A percentile compares a stretch with the other conserved stretches of the same genome.
These are phyloP conservation scores for Penicillium coprophilum DNA, from an alignment of 495 filamentous ascomycete genomes.

Conservation along the genomic window DNA sequence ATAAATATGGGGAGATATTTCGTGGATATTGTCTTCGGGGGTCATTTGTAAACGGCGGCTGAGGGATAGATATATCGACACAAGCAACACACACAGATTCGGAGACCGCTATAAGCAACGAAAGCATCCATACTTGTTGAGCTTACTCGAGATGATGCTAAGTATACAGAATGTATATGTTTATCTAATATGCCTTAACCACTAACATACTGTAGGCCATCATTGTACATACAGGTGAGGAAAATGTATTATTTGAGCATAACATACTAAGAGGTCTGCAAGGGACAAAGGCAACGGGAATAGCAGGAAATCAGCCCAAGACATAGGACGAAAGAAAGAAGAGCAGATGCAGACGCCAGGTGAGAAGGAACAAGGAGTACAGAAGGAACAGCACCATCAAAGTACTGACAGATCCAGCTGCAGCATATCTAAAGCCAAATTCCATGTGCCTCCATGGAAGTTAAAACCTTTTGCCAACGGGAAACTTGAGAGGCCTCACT, in stretches of 20 bases:
- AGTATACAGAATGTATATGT: neutral
- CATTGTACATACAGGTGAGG: slow-evolving; percentile 23
- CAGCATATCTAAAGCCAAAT: slow-evolving; percentile 39
- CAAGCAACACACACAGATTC: neutral
- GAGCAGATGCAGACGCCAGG: slow-evolving; percentile 43
- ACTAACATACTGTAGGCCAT: neutral
- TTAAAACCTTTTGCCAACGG: slow-evolving; percentile 13
- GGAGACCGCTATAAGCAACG: neutral
- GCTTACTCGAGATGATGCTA: neutral
- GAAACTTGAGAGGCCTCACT: slow-evolving; percentile 10
- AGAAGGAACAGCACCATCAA: slow-evolving; percentile 22
- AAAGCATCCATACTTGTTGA: neutral
- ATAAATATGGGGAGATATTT: neutral
- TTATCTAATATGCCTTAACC: neutral
- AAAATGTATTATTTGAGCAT: slow-evolving; percentile 46
- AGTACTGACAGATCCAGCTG: slow-evolving; percentile 33
- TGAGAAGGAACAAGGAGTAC: slow-evolving; percentile 31
- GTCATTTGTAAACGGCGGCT: neutral
- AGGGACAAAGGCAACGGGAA: slow-evolving; percentile 23
- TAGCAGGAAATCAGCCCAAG: slow-evolving; percentile 34
- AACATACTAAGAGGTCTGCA: slow-evolving; percentile 36
- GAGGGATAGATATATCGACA: neutral
- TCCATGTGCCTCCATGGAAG: slow-evolving; percentile 30
- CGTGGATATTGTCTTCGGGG: neutral
- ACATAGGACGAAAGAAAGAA: slow-evolving; percentile 15